Evolutionary conservation across 768 basidiomycete species (phyloP).

Genomic region (Naematelia aurantialba): DNA sequence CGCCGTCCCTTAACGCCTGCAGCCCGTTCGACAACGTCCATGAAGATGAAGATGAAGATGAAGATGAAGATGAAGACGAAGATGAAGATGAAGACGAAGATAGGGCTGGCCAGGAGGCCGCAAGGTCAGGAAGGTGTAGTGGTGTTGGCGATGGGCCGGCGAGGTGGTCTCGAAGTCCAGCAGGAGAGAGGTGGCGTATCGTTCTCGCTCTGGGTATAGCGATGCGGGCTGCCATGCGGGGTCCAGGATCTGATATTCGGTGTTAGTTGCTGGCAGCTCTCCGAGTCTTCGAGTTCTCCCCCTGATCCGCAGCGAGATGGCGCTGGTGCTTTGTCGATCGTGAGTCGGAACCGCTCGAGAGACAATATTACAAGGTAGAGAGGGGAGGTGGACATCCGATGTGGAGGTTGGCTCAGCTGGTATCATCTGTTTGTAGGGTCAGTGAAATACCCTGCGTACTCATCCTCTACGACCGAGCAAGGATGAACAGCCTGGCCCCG

Average conservation of each 20-base stretch:
- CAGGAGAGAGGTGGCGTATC: constrained; percentile 2
- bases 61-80: too few relatives aligned
- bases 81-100: too few relatives aligned
- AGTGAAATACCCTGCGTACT: too few relatives aligned
- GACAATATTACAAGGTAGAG: too few relatives aligned
- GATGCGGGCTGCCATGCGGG: not conserved
- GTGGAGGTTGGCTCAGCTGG: not conserved
- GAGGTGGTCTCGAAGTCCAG: constrained; percentile 19
- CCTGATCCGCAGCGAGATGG: too few relatives aligned
- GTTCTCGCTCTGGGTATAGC: not conserved
- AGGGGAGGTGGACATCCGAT: not conserved
- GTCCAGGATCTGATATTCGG: not conserved
- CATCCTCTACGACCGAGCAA: too few relatives aligned
- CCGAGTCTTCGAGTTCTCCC: too few relatives aligned
- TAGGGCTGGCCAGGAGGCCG: constrained; percentile 27
- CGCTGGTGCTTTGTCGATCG: too few relatives aligned
- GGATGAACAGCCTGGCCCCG: constrained; percentile 34
- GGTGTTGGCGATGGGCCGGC: constrained; percentile 13
- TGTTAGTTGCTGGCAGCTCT: too few relatives aligned
- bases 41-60: too few relatives aligned
- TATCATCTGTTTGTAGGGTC: too few relatives aligned
- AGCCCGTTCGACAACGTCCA: constrained; percentile 28
- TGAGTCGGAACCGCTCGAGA: too few relatives aligned
- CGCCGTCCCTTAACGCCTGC: constrained; percentile 8
- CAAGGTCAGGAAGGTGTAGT: constrained; percentile 27